These are phyloP conservation scores for Fimicolochytrium jonesii DNA, from an alignment of 192 early-diverging fungal species.

Conservation along the genomic window DNA sequence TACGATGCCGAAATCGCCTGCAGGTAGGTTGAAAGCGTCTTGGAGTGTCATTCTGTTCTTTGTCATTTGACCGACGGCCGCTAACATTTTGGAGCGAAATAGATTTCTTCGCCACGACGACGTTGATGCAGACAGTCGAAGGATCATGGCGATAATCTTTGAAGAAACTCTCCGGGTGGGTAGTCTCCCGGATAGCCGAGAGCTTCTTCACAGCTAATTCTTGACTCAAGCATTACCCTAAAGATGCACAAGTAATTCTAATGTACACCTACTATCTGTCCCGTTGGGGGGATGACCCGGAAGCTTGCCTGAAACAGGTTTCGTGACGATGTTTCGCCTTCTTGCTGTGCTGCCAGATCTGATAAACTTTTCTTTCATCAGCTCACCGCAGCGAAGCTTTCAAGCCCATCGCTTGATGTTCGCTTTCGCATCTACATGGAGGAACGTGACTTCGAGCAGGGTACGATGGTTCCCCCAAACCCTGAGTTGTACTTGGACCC, in stretches of 20 bases:
- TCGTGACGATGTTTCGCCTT: too few relatives aligned
- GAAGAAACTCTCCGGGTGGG: constrained; percentile 1
- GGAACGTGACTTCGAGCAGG: background rate
- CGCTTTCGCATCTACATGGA: constrained; percentile 9
- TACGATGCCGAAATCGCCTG: background rate
- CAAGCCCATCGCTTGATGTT: background rate
- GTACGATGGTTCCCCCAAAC: background rate
- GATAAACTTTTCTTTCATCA: too few relatives aligned
- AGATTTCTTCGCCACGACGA: constrained; percentile 2
- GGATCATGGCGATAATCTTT: constrained; percentile 1
- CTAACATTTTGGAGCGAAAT: background rate
- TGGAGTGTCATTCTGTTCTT: background rate
- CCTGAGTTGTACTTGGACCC: background rate
- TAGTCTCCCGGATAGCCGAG: background rate
- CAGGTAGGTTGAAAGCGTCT: background rate
- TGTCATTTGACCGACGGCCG: too few relatives aligned
- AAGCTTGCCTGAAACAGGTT: background rate
- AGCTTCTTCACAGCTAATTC: background rate
- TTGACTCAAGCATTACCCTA: background rate
- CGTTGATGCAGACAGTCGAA: background rate
- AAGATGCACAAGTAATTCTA: constrained; percentile 2
- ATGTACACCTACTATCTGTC: constrained; percentile 14
- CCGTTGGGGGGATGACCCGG: background rate
- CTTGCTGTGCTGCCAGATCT: too few relatives aligned
- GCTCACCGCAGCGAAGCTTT: background rate